phyloP scores from a whole-genome alignment of 371 early-diverging fungal genomes.

The Actinomucor elegans region DNA sequence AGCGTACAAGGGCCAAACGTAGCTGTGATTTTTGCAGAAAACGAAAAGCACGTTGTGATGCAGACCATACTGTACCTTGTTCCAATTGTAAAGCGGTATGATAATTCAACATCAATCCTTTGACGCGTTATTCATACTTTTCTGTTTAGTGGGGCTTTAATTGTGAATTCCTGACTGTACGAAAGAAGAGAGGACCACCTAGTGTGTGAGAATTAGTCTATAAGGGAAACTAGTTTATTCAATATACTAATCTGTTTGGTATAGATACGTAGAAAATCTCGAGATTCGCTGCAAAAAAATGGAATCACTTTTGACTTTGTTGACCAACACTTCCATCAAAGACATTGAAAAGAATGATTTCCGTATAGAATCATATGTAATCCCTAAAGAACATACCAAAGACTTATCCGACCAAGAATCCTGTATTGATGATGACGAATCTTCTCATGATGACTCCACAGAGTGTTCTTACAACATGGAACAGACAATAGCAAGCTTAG shows the following conservation, averaged over 20 bases:
- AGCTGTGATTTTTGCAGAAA: slow-evolving; percentile 57
- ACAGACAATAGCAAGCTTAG: slow-evolving; percentile 24
- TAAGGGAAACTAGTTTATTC: not conserved
- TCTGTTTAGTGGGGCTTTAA: slow-evolving; percentile 45
- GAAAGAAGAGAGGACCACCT: slow-evolving; percentile 54
- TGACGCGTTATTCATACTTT: not conserved
- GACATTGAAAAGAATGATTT: slow-evolving; percentile 43
- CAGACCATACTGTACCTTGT: slow-evolving; percentile 48
- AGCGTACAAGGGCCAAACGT: slow-evolving; percentile 51
- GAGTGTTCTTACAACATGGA: slow-evolving; percentile 3
- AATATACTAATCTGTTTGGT: not conserved
- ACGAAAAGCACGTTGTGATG: slow-evolving; percentile 52
- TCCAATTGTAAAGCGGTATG: slow-evolving; percentile 52
- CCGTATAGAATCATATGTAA: slow-evolving; percentile 11
- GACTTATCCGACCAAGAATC: slow-evolving; percentile 12
- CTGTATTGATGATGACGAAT: slow-evolving; percentile 25
- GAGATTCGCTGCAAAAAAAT: slow-evolving; percentile 49
- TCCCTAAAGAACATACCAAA: not conserved
- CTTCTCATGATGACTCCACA: slow-evolving; percentile 7
- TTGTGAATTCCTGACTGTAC: slow-evolving; percentile 46
- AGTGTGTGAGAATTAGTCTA: slow-evolving; percentile 37
- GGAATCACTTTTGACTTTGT: slow-evolving; percentile 35
- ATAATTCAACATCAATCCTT: not conserved
- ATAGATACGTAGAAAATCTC: slow-evolving; percentile 45
- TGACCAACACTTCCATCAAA: slow-evolving; percentile 41